Base-by-base conservation (phyloP, 257 asterid species). In the Cynanchum wilfordii region DNA sequence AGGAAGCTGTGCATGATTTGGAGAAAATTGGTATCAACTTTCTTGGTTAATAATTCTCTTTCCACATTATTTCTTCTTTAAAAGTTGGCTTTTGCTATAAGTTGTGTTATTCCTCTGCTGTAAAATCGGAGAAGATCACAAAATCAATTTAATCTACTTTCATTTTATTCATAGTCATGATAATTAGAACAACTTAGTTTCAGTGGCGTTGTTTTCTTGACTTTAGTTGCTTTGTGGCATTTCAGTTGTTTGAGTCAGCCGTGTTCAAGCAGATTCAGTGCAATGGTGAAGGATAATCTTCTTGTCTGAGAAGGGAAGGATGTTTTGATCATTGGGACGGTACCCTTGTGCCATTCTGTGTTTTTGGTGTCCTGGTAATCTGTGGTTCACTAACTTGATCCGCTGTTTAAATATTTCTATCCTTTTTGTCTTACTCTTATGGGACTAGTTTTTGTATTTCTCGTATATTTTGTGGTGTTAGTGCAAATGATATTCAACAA, bases 1-100 rank as follows among this genome's bases (percentile, higher is more conserved):
- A 19, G 19, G 17, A 72, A 70, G 92, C 89, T 19, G 73, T 88
- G 69, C 6, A 50, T 68, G 76, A 72, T 71, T 66, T 88, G 82
- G 82, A 69, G 78, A 4, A 27, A 69, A 44, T 45, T 3, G 69
- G 69, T 64, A 64, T 17, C 16, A 36, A 5, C 13, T 33, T 20
- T 64, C 45, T 64, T 64, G 27, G 50, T 19, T 64, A 64, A 36
- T 22, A 15, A 33, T 27, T 63, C 24, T 1, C 2, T 4, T 30
- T 62, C 22, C 58, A 13, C 22, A 3, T 13, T 6, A 15, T 16
- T 38, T 29, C 6, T 30, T 60, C 22, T 25, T 27, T 29, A 13
- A 59, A 59, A 10, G 25, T 58, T 58, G 36, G 17, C 12, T 24
- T 56, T 24, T 57, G 30, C 62, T 22, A 24, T 57, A 45, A 45